phyloP scores from a whole-genome alignment of 2,329 filamentous ascomycete genomes.

The Ascosphaera pollenicola region DNA sequence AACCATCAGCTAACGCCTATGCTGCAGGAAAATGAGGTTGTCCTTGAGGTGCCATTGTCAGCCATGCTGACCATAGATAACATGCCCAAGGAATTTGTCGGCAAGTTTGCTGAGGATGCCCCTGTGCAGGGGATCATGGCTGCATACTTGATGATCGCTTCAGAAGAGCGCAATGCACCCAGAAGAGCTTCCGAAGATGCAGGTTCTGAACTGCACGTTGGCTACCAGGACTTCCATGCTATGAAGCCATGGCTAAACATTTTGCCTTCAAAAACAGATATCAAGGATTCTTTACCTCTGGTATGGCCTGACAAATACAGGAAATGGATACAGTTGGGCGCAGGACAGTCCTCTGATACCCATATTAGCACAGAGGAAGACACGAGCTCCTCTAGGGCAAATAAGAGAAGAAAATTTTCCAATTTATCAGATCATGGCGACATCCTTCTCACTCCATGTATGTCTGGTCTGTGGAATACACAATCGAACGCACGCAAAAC shows the following conservation, averaged over 20 bases:
- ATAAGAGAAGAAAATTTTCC: constrained; percentile 6
- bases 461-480: constrained; percentile 16
- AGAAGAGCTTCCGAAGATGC: not conserved
- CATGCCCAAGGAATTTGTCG: constrained; percentile 31
- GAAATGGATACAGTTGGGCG: not conserved
- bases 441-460: constrained; percentile 14
- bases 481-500: constrained; percentile 11
- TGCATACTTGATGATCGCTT: constrained; percentile 28
- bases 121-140: constrained; percentile 53
- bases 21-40: constrained; percentile 31
- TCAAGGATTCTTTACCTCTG: constrained; percentile 35
- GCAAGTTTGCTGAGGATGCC: constrained; percentile 29
- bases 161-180: not conserved
- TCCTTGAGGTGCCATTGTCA: constrained; percentile 42
- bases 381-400: constrained; percentile 9
- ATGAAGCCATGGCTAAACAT: constrained; percentile 21
- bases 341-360: no score
- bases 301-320: constrained; percentile 26
- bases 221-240: not conserved
- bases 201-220: not conserved
- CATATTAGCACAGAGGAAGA: not conserved
- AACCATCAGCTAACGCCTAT: not conserved
- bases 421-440: constrained; percentile 1
- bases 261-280: constrained; percentile 40
- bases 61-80: constrained; percentile 43